These are phyloP conservation scores for Ustilago lituana DNA, from an alignment of 1,284 basidiomycete species.

Conservation along the genomic window DNA sequence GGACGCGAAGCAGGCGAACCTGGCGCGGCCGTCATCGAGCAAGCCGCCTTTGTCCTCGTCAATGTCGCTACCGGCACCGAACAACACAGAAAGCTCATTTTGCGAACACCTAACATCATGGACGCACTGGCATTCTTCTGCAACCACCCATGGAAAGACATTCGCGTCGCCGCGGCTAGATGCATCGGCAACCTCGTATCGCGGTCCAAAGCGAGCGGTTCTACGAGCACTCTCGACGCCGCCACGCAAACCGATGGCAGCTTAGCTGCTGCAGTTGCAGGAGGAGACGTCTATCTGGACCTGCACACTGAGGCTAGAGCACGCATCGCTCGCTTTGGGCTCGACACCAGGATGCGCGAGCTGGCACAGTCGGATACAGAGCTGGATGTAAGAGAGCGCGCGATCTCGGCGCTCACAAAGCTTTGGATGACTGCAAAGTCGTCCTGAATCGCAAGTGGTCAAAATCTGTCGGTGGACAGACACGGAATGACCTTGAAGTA, in stretches of 20 bases:
- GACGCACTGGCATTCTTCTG: conserved; percentile 55
- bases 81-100: conserved; percentile 32
- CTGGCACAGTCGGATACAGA: conserved; percentile 36
- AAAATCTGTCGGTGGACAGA: too few relatives aligned
- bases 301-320: conserved; percentile 28
- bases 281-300: conserved; percentile 5
- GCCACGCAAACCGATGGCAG: not conserved
- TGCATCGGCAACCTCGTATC: conserved; percentile 39
- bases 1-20: conserved; percentile 32
- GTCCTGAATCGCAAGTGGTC: not conserved
- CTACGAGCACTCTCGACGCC: conserved; percentile 1
- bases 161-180: conserved; percentile 39
- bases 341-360: conserved; percentile 34
- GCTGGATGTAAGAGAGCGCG: conserved; percentile 46
- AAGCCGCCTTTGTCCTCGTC: conserved; percentile 57
- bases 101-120: conserved; percentile 52
- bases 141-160: conserved; percentile 44
- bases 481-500: too few relatives aligned
- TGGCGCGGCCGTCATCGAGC: conserved; percentile 49
- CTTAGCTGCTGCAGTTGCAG: too few relatives aligned
- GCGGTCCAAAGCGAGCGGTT: conserved; percentile 2
- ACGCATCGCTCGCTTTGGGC: conserved; percentile 25
- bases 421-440: conserved; percentile 17
- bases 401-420: conserved; percentile 33
- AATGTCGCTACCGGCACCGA: conserved; percentile 61